These are phyloP conservation scores for Fusarium dimerum DNA, from an alignment of 2,329 filamentous ascomycete species.

Conservation along the genomic window DNA sequence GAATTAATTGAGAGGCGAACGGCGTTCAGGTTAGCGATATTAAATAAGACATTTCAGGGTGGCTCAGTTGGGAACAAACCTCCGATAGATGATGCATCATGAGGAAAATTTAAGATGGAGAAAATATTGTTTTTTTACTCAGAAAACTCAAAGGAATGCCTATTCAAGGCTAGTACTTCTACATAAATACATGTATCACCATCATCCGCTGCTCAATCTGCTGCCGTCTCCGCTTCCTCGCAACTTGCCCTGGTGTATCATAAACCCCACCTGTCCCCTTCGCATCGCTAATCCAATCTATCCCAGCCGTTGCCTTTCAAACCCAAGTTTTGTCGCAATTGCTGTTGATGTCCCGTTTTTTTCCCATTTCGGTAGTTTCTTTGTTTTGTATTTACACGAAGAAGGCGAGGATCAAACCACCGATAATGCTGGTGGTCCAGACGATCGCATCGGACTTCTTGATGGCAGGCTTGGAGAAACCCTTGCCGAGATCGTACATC, in stretches of 20 bases:
- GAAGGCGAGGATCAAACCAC: conserved; percentile 49
- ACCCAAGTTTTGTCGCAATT: not conserved
- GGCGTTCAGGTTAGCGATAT: conserved; percentile 27
- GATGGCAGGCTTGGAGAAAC: conserved; percentile 52
- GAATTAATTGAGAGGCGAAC: conserved; percentile 21
- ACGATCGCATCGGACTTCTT: conserved; percentile 48
- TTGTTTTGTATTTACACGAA: conserved; percentile 41
- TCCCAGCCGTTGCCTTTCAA: not conserved
- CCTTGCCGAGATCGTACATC: conserved; percentile 52
- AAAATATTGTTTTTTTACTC: conserved; percentile 7
- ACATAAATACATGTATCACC: conserved; percentile 4
- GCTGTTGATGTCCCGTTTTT: not conserved
- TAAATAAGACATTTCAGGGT: conserved; percentile 5
- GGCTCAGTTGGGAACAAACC: not conserved
- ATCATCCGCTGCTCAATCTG: conserved; percentile 1
- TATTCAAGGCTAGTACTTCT: conserved; percentile 9
- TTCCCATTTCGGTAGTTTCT: not conserved
- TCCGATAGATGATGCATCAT: conserved; percentile 1
- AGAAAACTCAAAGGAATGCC: conserved; percentile 6
- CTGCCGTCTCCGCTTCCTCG: not conserved
- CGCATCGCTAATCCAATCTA: not conserved
- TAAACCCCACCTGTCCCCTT: not conserved
- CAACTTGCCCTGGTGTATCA: not conserved
- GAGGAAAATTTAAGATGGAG: conserved; percentile 6
- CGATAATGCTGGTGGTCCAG: conserved; percentile 47